Evolutionary conservation across 2,329 filamentous ascomycete species (phyloP), one percentile per base, ranked within the genome.

Genomic region (Fusarium foetens): DNA sequence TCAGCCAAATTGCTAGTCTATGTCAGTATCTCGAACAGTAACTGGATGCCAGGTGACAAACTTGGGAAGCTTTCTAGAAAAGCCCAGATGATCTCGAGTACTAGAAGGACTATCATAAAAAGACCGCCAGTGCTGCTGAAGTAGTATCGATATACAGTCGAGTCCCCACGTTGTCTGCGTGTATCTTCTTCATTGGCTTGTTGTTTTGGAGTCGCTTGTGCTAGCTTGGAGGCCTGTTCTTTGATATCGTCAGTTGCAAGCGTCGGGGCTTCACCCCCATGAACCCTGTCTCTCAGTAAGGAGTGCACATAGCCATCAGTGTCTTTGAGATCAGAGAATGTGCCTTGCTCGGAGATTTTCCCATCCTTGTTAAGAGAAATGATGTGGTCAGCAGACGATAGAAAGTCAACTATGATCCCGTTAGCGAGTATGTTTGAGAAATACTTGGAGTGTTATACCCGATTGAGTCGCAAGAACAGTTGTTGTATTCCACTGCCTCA

Each of bases 391-490:
- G 76, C 71, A 5, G 71, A 69, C 9, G 68, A 54, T 10, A 81
- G 77, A 41, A 81, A 78, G 45, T 77, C 76, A 35, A 72, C 81
- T 83, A n/a, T 6, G 9, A 5, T 12, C 13, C 6, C 5, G 35
- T 77, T 48, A 73, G 57, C 8, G 8, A n/a, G 19, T 19, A 6
- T 5, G 35, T 21, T 8, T 14, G 6, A 10, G 8, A 49, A 5
- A 13, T 4, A 33, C 25, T 14, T 35, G 53, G 3, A 17, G 13
- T 7, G 3, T 10, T 25, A 21, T 12, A 79, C 79, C 68, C 12
- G 78, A 76, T 51, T 81, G 81, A 2, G 82, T 84, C 7, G 79
- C 80, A 5, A 85, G 70, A 12, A 86, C 45, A 1, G 81, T 73
- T 1, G 84, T 84, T 1, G 80, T 80, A 0, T 77, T 74, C 63